These are phyloP conservation scores for Arthroderma uncinatum DNA, from an alignment of 2,329 filamentous ascomycete species.

Conservation along the genomic window DNA sequence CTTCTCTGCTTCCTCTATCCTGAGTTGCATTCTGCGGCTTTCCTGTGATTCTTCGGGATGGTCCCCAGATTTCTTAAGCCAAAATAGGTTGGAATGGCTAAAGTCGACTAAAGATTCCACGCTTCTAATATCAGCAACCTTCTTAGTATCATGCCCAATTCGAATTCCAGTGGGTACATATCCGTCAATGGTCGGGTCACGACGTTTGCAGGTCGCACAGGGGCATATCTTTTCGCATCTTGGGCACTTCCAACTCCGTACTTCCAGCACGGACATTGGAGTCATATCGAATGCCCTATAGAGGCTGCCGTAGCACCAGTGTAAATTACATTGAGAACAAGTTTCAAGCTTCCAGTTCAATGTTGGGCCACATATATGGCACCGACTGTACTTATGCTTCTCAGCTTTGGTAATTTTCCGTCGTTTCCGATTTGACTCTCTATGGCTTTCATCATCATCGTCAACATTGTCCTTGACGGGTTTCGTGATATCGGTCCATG, in stretches of 20 bases:
- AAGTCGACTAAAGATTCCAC: conserved; percentile 88
- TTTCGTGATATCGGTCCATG: conserved; percentile 71
- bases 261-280: conserved; percentile 70
- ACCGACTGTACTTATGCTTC: conserved; percentile 44
- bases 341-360: conserved; percentile 73
- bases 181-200: conserved; percentile 55
- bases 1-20: conserved; percentile 43
- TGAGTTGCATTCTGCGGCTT: conserved; percentile 37
- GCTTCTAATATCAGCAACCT: conserved; percentile 81
- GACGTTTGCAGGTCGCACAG: conserved; percentile 61
- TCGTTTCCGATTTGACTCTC: conserved; percentile 52
- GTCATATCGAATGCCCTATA: conserved; percentile 86
- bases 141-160: conserved; percentile 80
- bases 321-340: conserved; percentile 63
- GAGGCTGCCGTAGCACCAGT: conserved; percentile 87
- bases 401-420: conserved; percentile 44
- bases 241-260: conserved; percentile 76
- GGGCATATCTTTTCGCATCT: conserved; percentile 80
- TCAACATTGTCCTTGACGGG: conserved; percentile 30
- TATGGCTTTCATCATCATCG: conserved; percentile 36
- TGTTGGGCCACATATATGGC: conserved; percentile 72
- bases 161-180: conserved; percentile 81
- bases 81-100: conserved; percentile 72
- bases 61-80: conserved; percentile 55
- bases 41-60: conserved; percentile 23